phyloP scores from a whole-genome alignment of 1,284 basidiomycete species.

The Laetiporus sulphureus region DNA sequence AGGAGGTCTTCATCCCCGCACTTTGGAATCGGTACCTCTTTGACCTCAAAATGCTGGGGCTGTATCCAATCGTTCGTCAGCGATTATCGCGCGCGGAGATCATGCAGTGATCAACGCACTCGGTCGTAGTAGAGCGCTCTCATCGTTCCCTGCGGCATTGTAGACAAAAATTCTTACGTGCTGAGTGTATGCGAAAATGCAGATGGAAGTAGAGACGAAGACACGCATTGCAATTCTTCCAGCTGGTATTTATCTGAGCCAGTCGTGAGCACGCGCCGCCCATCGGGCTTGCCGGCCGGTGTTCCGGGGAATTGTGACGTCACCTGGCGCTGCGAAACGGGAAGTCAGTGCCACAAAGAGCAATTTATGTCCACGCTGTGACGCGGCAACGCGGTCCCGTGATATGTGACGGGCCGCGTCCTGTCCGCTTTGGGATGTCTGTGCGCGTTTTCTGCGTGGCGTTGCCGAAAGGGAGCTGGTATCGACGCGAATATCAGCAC shows the following conservation, averaged over 20 bases:
- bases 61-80: no score
- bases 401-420: constrained; percentile 6
- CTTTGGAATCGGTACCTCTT: constrained; percentile 36
- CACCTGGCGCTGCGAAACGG: constrained; percentile 1
- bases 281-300: neutral
- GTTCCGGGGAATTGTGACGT: constrained; percentile 6
- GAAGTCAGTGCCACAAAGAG: neutral
- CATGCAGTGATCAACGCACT: constrained; percentile 22
- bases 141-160: constrained; percentile 38
- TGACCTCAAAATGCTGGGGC: constrained; percentile 30
- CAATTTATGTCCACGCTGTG: constrained; percentile 1
- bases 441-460: constrained; percentile 1
- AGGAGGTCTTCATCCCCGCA: constrained; percentile 46
- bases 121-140: constrained; percentile 35
- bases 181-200: neutral
- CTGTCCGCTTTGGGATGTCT: constrained; percentile 1
- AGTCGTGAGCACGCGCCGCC: constrained; percentile 2
- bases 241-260: constrained; percentile 6
- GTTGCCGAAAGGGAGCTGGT: neutral
- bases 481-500: constrained; percentile 4
- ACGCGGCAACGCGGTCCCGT: constrained; percentile 1
- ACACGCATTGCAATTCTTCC: constrained; percentile 1
- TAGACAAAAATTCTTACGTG: no score
- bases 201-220: constrained; percentile 1
- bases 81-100: no score